Conservation (phyloP, 176 grass and related monocot species). For the Echinochloa phyllopogon region DNA sequence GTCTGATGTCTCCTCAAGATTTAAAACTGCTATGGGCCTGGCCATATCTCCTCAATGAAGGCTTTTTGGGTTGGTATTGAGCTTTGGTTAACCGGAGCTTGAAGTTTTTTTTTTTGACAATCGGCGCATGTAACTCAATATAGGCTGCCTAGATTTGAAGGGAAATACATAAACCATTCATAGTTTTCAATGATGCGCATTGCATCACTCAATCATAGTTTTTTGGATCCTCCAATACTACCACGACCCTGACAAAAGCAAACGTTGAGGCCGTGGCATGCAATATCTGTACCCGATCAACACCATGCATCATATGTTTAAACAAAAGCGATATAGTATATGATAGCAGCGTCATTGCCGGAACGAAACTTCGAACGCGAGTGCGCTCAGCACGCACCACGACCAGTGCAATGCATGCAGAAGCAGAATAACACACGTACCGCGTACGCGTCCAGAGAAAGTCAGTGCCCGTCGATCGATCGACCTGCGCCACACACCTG, state of each 20-base stretch:
- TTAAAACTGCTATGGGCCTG: too few relatives aligned
- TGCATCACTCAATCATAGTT: background rate
- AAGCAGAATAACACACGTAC: too few relatives aligned
- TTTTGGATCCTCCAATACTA: background rate
- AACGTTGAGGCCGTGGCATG: constrained; percentile 16
- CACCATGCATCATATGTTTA: background rate
- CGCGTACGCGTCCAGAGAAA: background rate
- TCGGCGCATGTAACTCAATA: too few relatives aligned
- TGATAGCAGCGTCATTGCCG: background rate
- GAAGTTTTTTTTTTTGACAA: too few relatives aligned
- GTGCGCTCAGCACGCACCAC: background rate
- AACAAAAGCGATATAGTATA: background rate
- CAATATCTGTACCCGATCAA: background rate
- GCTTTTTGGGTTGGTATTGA: background rate
- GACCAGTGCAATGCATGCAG: background rate
- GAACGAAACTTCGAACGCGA: background rate
- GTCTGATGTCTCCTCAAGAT: too few relatives aligned
- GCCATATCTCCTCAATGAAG: background rate
- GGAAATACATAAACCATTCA: too few relatives aligned
- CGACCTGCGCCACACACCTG: background rate
- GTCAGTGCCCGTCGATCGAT: background rate
- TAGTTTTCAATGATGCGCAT: too few relatives aligned
- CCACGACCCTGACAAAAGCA: background rate
- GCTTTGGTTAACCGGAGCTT: too few relatives aligned
- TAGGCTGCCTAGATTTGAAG: too few relatives aligned